phyloP scores from a whole-genome alignment of 441 rosid genomes.

The Heliophila coronopifolia region DNA sequence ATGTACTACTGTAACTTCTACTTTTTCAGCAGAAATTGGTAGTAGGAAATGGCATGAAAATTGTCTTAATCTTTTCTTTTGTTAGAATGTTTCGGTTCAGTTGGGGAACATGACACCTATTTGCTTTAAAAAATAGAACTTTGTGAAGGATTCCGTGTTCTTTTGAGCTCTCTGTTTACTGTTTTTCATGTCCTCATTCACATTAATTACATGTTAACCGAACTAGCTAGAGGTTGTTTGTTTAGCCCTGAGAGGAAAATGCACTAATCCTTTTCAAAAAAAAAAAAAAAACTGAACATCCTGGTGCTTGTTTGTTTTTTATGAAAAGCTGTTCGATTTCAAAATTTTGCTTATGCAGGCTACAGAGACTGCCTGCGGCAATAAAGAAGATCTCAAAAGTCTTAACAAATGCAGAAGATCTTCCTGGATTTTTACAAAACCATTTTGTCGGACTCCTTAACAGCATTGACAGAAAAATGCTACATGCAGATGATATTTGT shows the following conservation, averaged over 20 bases:
- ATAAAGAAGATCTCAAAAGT: slow-evolving; percentile 77
- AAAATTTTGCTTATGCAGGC: slow-evolving; percentile 41
- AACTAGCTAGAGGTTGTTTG: slow-evolving; percentile 10
- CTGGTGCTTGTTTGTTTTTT: slow-evolving; percentile 11
- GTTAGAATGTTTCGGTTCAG: slow-evolving; percentile 1
- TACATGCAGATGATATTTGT: slow-evolving; percentile 65
- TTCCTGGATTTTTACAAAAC: slow-evolving; percentile 79
- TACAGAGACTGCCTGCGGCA: slow-evolving; percentile 73
- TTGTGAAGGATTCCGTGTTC: slow-evolving; percentile 2
- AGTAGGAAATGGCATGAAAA: slow-evolving; percentile 16
- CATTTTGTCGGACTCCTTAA: slow-evolving; percentile 98
- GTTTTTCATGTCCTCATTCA: slow-evolving; percentile 3
- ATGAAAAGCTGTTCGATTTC: slow-evolving; percentile 16
- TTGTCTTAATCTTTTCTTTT: background rate
- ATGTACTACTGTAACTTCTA: slow-evolving; percentile 21
- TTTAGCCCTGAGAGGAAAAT: slow-evolving; percentile 8
- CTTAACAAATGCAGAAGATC: slow-evolving; percentile 78
- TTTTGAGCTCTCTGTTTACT: slow-evolving; percentile 5
- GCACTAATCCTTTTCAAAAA: slow-evolving; percentile 5
- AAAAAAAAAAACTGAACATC: slow-evolving; percentile 2
- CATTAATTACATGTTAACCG: slow-evolving; percentile 10
- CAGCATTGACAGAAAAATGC: slow-evolving; percentile 92
- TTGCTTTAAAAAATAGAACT: slow-evolving; percentile 13
- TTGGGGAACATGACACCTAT: slow-evolving; percentile 8
- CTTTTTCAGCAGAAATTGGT: slow-evolving; percentile 17